A percentile compares a stretch with the other conserved stretches of the same genome.
These are phyloP conservation scores for Pseudogymnoascus sp. DNA, from an alignment of 2,329 filamentous ascomycete genomes.

Conservation along the genomic window DNA sequence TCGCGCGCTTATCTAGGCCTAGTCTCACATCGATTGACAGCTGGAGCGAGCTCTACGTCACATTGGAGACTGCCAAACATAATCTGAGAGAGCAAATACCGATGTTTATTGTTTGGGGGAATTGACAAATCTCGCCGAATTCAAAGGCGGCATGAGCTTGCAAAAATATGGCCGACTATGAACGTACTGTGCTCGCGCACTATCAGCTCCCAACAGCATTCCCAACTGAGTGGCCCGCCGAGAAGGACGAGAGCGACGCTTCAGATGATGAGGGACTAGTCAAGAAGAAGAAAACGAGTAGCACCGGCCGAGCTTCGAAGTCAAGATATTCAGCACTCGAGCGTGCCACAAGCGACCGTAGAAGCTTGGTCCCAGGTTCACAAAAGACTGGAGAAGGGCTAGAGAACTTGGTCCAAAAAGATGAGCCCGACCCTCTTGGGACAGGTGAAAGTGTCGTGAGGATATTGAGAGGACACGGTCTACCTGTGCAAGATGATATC, in stretches of 20 bases:
- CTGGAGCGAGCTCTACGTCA: background rate
- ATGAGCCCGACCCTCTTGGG: conserved; percentile 90
- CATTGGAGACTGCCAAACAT: background rate
- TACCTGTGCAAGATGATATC: conserved; percentile 77
- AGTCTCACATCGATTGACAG: conserved; percentile 3
- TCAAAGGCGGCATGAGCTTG: background rate
- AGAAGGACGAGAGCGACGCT: conserved; percentile 64
- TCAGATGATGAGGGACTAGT: conserved; percentile 39
- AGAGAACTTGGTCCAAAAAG: conserved; percentile 74
- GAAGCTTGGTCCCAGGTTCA: conserved; percentile 55
- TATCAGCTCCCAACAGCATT: conserved; percentile 76
- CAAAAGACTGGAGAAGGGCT: conserved; percentile 60
- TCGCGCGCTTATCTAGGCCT: conserved; percentile 4
- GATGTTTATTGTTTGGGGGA: background rate
- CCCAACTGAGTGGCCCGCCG: conserved; percentile 77
- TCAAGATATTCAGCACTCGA: conserved; percentile 82
- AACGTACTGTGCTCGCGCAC: conserved; percentile 73
- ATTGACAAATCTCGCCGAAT: background rate
- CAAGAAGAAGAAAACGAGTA: conserved; percentile 31
- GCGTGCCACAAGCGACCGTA: conserved; percentile 59
- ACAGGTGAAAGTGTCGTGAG: conserved; percentile 77
- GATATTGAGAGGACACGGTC: conserved; percentile 64
- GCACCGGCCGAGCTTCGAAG: conserved; percentile 51
- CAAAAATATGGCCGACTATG: conserved; percentile 54
- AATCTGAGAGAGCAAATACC: background rate